phyloP scores from a whole-genome alignment of 495 filamentous ascomycete species.

The Talaromyces liani region DNA sequence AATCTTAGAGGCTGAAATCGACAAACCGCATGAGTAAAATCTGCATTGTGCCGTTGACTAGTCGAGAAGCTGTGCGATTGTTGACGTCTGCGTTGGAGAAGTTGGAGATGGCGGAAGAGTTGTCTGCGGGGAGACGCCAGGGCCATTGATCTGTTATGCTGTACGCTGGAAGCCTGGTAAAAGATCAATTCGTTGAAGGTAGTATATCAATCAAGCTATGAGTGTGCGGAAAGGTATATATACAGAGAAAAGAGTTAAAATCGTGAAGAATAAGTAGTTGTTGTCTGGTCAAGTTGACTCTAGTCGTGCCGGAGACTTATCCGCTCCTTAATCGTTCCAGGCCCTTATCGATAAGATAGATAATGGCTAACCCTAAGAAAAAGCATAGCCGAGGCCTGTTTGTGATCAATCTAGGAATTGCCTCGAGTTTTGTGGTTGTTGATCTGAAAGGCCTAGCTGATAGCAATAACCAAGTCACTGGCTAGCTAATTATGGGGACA shows the following conservation, averaged over 20 bases:
- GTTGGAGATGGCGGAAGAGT: constrained; percentile 1
- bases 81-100: constrained; percentile 17
- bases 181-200: background rate
- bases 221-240: background rate
- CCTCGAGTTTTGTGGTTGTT: background rate
- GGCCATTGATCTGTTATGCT: background rate
- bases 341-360: background rate
- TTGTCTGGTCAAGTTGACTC: background rate
- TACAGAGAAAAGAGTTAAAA: background rate
- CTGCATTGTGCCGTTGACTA: constrained; percentile 34
- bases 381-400: background rate
- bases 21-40: constrained; percentile 76
- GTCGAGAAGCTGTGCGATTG: constrained; percentile 27
- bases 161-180: background rate
- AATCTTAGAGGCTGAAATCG: background rate
- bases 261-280: background rate
- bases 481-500: background rate
- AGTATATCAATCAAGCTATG: background rate
- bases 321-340: background rate
- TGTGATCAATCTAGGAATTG: background rate
- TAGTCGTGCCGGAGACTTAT: background rate
- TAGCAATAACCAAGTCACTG: background rate
- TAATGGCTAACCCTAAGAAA: background rate
- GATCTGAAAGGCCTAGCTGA: background rate
- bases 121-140: background rate